Evolutionary conservation across 2,329 filamentous ascomycete species (phyloP).

Genomic region (Exutisphaerella laricina): DNA sequence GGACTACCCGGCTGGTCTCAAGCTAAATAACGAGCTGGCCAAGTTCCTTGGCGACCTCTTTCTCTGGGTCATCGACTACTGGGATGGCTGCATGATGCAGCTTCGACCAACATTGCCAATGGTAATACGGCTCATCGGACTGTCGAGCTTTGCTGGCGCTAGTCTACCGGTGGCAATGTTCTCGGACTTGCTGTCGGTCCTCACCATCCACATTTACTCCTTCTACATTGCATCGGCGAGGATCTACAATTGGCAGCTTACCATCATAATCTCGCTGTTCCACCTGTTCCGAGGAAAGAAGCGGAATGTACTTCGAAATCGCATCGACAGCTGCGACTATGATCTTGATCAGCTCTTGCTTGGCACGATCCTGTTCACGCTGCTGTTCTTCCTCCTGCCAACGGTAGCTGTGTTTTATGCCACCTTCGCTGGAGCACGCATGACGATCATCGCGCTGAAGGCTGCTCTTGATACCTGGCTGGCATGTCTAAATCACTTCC

Average conservation of each 20-base stretch:
- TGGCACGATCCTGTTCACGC: slow-evolving; percentile 91
- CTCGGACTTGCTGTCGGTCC: slow-evolving; percentile 82
- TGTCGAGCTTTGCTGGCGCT: slow-evolving; percentile 89
- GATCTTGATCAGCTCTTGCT: slow-evolving; percentile 94
- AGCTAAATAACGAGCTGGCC: slow-evolving; percentile 89
- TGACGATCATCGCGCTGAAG: slow-evolving; percentile 91
- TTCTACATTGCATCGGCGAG: slow-evolving; percentile 96
- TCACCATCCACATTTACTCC: slow-evolving; percentile 94
- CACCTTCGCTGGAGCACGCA: slow-evolving; percentile 88
- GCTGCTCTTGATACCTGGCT: slow-evolving; percentile 85
- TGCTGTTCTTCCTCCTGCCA: slow-evolving; percentile 89
- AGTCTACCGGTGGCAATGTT: slow-evolving; percentile 96
- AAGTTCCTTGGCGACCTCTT: slow-evolving; percentile 94
- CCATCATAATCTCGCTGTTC: slow-evolving; percentile 94
- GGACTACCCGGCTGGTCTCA: slow-evolving; percentile 90
- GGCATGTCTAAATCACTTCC: slow-evolving; percentile 95
- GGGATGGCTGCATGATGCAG: slow-evolving; percentile 75
- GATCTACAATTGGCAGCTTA: slow-evolving; percentile 98
- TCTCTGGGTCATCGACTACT: slow-evolving; percentile 97
- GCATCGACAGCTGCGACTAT: slow-evolving; percentile 98
- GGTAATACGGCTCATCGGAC: slow-evolving; percentile 87
- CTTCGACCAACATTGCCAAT: slow-evolving; percentile 75
- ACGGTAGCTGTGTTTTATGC: slow-evolving; percentile 96
- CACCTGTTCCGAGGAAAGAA: slow-evolving; percentile 98
- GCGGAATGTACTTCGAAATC: slow-evolving; percentile 90